Evolutionary conservation across 345 rosid genomes (phyloP).

Genomic region (Euphorbia pulcherrima): DNA sequence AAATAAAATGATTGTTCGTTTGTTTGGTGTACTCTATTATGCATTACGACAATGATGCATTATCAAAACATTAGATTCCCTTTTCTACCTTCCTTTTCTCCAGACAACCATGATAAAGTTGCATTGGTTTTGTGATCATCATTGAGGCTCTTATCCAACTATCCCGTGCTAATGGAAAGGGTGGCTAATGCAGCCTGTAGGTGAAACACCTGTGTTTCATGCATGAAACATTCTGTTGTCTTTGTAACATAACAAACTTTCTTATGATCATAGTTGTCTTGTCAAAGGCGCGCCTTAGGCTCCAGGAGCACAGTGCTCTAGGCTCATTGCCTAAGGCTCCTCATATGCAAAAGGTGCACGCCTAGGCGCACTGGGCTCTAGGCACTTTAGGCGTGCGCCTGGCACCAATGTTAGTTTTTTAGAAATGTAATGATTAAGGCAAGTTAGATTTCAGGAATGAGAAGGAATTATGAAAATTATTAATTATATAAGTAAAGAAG

Average conservation of each 20-base stretch:
- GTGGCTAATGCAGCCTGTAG: neutral
- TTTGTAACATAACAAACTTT: neutral
- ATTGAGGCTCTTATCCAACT: neutral
- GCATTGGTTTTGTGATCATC: neutral
- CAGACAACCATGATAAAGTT: neutral
- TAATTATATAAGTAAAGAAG: no score
- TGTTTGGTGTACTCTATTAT: neutral
- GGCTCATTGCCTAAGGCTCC: no score
- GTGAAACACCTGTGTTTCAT: neutral
- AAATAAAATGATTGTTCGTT: neutral
- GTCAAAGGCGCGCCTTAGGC: no score
- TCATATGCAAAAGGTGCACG: no score
- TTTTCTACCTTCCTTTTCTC: neutral
- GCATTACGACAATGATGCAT: neutral
- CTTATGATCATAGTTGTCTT: no score
- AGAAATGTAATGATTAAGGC: no score
- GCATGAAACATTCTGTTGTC: neutral
- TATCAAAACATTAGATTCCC: neutral
- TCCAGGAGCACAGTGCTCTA: no score
- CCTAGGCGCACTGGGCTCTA: no score
- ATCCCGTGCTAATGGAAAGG: neutral
- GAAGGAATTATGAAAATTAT: no score
- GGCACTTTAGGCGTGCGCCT: no score
- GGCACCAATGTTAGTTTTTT: no score
- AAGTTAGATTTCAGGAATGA: no score